These are phyloP conservation scores for Mycena rebaudengoi DNA, from an alignment of 768 basidiomycete genomes.

Conservation along the genomic window DNA sequence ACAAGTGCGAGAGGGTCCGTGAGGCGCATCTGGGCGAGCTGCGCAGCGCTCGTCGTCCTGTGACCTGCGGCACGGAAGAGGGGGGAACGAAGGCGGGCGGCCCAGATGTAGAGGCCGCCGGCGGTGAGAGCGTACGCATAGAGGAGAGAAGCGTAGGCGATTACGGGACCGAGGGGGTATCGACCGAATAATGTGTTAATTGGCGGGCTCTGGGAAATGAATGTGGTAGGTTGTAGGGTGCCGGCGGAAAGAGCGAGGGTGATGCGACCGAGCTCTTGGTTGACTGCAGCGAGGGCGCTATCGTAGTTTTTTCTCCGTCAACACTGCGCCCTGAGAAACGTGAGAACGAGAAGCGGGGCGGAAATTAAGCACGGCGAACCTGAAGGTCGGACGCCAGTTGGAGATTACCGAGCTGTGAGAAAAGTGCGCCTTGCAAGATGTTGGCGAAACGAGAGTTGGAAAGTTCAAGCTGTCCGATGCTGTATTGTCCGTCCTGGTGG, in stretches of 20 bases:
- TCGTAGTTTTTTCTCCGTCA: constrained; percentile 1
- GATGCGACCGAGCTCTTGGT: constrained; percentile 13
- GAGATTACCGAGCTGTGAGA: constrained; percentile 18
- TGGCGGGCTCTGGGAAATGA: neutral
- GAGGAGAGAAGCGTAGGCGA: constrained; percentile 21
- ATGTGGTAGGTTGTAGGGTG: constrained; percentile 4
- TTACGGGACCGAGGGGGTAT: constrained; percentile 23
- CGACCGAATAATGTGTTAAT: constrained; percentile 2
- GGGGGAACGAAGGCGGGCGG: constrained; percentile 15
- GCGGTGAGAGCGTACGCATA: constrained; percentile 24
- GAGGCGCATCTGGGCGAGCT: constrained; percentile 24
- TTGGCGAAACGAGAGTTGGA: constrained; percentile 2
- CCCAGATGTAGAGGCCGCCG: constrained; percentile 14
- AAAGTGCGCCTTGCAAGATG: constrained; percentile 16
- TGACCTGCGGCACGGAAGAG: constrained; percentile 9
- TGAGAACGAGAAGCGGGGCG: neutral
- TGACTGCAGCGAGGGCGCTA: constrained; percentile 12
- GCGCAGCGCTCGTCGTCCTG: constrained; percentile 8
- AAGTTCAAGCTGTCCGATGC: neutral
- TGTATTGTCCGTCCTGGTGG: constrained; percentile 2
- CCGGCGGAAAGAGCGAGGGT: constrained; percentile 20
- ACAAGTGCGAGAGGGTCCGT: constrained; percentile 24
- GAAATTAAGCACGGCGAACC: neutral
- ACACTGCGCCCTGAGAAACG: constrained; percentile 7
- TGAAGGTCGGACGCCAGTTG: constrained; percentile 15